Evolutionary conservation across 1,139 yeast species (phyloP).

Genomic region (Candida neerlandica): DNA sequence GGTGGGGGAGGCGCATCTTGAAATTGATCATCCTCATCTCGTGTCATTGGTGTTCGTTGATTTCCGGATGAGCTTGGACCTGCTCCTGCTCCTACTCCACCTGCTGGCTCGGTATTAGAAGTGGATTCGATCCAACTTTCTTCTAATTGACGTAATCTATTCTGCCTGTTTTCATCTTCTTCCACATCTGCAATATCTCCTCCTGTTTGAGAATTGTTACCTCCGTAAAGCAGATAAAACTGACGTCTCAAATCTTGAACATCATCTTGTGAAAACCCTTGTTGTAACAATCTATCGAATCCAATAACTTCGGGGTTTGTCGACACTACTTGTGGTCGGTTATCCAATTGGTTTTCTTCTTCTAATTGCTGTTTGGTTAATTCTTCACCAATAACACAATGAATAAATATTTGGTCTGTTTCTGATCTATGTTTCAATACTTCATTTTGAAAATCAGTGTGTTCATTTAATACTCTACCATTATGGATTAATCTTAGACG

Average conservation of each 20-base stretch:
- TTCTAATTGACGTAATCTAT: constrained; percentile 63
- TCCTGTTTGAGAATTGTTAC: constrained; percentile 13
- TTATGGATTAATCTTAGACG: constrained; percentile 72
- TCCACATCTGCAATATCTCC: constrained; percentile 40
- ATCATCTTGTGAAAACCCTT: constrained; percentile 82
- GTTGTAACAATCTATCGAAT: constrained; percentile 77
- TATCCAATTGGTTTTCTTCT: constrained; percentile 65
- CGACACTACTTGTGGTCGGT: constrained; percentile 49
- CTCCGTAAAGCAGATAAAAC: constrained; percentile 61
- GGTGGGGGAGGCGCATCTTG: constrained; percentile 22
- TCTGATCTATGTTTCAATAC: constrained; percentile 35
- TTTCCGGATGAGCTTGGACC: too few relatives aligned
- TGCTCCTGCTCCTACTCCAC: neutral
- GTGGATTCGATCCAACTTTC: constrained; percentile 92
- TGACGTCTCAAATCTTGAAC: constrained; percentile 72
- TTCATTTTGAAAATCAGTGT: constrained; percentile 57
- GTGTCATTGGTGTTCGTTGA: constrained; percentile 7
- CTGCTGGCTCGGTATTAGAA: constrained; percentile 35
- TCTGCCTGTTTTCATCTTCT: constrained; percentile 41
- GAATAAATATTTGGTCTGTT: constrained; percentile 54
- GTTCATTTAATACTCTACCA: constrained; percentile 69
- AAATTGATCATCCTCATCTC: constrained; percentile 6
- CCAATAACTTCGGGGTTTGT: constrained; percentile 78
- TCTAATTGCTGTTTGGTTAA: constrained; percentile 59
- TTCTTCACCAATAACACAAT: constrained; percentile 79